Evolutionary conservation across 2,329 filamentous ascomycete genomes (phyloP), one percentile per base, ranked within the genome.

Genomic region (Ophiobolus disseminans): DNA sequence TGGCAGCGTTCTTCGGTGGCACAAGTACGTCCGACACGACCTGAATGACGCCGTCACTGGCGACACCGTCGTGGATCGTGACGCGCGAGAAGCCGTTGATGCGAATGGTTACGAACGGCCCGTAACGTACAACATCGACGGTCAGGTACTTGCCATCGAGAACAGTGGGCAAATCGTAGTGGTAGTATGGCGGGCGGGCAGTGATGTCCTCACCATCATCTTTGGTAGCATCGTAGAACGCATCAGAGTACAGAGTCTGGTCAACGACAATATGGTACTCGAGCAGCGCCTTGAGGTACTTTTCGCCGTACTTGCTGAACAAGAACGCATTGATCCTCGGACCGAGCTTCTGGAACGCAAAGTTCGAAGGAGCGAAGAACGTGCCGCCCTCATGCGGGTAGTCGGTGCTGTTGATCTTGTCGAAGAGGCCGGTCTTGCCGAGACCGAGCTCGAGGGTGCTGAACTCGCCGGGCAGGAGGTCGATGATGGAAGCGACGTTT

Each of bases 11-110:
- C 73, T 83, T 85, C 1, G 91, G 90, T 32, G 92, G 92, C 55
- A 97, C 84, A 48, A 95, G 75, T 0, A 96, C 84, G 48, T 80
- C 80, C 38, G 82, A 80, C 0, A 94, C 78, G 13, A 93, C 85
- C 47, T 96, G 92, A 28, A 96, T 82, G 11, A 93, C 91, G 23
- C 92, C 92, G 67, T 96, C 89, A 64, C 81, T 83, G 0, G 87
- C 88, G 45, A 94, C 72, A 0, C 80, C 86, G 66, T 96, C 91
- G 54, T 86, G 78, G 5, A 90, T 76, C 0, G 78, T 77, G 1
- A 95, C 88, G 5, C 77, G 77, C 2, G 80, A 78, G 58, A 86
- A 87, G 11, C 86, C 89, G 64, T 96, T 96, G 63, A 96, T 80
- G 68, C 85, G 85, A 53, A 96, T 86, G 4, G 74, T 80, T 42